Conservation (phyloP, 2,329 filamentous ascomycete genomes). For the Colletotrichum siamense region DNA sequence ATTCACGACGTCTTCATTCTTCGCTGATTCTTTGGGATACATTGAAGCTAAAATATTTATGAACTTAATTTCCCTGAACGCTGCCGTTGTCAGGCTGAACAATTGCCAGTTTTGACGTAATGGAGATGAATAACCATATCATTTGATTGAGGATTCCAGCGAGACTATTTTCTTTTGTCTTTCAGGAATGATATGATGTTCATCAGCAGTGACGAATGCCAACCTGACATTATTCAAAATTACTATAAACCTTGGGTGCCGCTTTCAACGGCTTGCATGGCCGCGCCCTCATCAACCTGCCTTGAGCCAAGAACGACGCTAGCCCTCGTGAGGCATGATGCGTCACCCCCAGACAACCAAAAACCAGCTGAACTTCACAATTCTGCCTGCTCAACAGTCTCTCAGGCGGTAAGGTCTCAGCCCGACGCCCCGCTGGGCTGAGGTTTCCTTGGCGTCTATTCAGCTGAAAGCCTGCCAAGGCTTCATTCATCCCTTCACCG, state of each 20-base stretch:
- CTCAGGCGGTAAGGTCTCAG: background rate
- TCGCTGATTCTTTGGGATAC: rapidly evolving
- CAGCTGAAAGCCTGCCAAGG: background rate
- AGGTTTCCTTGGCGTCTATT: background rate
- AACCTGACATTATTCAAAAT: background rate
- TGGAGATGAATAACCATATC: rapidly evolving
- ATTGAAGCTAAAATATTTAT: rapidly evolving
- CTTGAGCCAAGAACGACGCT: background rate
- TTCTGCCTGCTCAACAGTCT: background rate
- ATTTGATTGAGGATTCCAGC: rapidly evolving
- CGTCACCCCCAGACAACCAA: background rate
- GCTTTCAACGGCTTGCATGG: background rate
- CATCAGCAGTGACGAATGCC: rapidly evolving
- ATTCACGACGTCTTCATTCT: background rate
- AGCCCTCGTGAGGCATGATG: background rate
- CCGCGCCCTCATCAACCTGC: background rate
- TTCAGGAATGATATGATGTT: rapidly evolving
- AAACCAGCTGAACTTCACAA: background rate
- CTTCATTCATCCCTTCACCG: background rate
- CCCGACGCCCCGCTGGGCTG: background rate
- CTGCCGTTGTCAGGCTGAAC: background rate
- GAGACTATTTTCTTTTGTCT: rapidly evolving
- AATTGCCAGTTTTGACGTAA: background rate
- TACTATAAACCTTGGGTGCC: rapidly evolving
- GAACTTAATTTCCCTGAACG: rapidly evolving